Evolutionary conservation across 495 filamentous ascomycete genomes (phyloP).

Genomic region (Paragyromitra xinjiangensis): DNA sequence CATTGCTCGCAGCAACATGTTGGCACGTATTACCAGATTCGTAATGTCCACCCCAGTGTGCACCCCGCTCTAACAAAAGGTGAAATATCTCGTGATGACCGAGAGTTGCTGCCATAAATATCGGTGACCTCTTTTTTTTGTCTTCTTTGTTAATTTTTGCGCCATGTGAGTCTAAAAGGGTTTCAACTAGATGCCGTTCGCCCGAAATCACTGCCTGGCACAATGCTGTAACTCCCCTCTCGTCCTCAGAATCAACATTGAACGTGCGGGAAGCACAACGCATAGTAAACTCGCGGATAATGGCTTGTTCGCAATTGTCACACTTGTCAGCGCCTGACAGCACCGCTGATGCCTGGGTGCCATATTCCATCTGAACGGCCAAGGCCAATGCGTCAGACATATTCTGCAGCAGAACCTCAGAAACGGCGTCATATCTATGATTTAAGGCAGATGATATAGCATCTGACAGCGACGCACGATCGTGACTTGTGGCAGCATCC

Average conservation of each 20-base stretch:
- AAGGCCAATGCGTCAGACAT: conserved; percentile 14
- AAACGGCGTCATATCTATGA: conserved; percentile 9
- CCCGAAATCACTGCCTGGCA: conserved; percentile 19
- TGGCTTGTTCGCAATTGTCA: background rate
- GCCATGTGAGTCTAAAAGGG: conserved; percentile 22
- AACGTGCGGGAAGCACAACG: conserved; percentile 31
- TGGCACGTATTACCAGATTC: conserved; percentile 22
- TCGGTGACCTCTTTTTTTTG: conserved; percentile 19
- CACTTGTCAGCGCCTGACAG: background rate
- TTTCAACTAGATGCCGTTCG: conserved; percentile 20
- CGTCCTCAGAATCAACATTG: conserved; percentile 21
- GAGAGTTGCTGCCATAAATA: conserved; percentile 31
- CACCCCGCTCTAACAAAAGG: conserved; percentile 19
- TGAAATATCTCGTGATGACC: conserved; percentile 23
- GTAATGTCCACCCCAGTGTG: conserved; percentile 5
- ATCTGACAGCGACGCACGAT: conserved; percentile 7
- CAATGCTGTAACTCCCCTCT: conserved; percentile 27
- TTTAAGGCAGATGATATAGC: conserved; percentile 14
- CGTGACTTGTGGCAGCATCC: background rate
- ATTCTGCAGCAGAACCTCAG: conserved; percentile 14
- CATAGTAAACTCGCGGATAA: conserved; percentile 30
- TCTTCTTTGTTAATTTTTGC: conserved; percentile 39
- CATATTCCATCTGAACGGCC: conserved; percentile 24
- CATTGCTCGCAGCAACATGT: conserved; percentile 21
- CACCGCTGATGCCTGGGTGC: background rate